Evolutionary conservation across 108 stramenopile genomes (phyloP).

Genomic region (Asterionellopsis glacialis): DNA sequence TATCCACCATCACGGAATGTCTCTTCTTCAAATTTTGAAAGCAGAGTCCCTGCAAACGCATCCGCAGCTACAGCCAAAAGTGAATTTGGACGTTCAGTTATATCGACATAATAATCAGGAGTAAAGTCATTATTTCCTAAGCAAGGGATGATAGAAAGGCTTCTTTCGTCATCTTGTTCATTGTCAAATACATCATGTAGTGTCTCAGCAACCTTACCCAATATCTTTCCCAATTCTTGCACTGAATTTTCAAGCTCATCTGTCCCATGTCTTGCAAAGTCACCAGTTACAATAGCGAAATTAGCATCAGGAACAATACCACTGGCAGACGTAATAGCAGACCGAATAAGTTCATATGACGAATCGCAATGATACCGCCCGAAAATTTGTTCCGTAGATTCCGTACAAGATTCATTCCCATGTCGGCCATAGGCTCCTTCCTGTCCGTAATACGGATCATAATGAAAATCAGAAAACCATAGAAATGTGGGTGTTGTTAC

Average conservation of each 20-base stretch:
- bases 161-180: background rate
- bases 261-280: conserved; percentile 31
- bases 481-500: conserved; percentile 30
- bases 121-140: conserved; percentile 77
- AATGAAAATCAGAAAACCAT: conserved; percentile 71
- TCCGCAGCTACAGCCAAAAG: conserved; percentile 13
- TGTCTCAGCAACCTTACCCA: conserved; percentile 12
- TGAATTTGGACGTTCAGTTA: conserved; percentile 15
- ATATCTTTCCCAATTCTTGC: conserved; percentile 17
- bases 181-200: background rate
- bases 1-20: conserved; percentile 59
- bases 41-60: conserved; percentile 11
- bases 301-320: conserved; percentile 6
- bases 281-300: conserved; percentile 53
- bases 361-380: conserved; percentile 39
- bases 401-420: conserved; percentile 2
- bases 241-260: conserved; percentile 21
- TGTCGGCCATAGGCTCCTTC: conserved; percentile 13
- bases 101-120: conserved; percentile 61
- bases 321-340: background rate
- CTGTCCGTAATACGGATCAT: conserved; percentile 59
- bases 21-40: conserved; percentile 12
- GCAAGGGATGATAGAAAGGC: conserved; percentile 21
- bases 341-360: conserved; percentile 19
- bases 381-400: background rate